Base-by-base conservation (phyloP, 2,329 filamentous ascomycete species). In the Talaromyces sp. region DNA sequence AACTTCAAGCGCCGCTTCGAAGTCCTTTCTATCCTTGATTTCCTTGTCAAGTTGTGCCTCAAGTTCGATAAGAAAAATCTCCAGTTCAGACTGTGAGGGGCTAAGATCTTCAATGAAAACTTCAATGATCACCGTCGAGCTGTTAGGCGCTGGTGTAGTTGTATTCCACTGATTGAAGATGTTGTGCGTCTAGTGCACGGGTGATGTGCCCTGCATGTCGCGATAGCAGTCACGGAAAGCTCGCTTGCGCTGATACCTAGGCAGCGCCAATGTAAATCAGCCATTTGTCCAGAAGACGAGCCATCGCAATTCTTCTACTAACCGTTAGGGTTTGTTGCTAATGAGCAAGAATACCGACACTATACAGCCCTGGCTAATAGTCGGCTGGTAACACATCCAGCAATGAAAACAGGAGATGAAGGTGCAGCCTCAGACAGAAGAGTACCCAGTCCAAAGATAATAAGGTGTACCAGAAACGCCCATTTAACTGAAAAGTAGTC, bases 141-240 rank as follows among this genome's bases (percentile, higher is more conserved):
- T 34, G 31, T 10, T 34, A 34, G 31, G 31, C 31, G 31, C 31
- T 34, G 31, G 31, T 34, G 31, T 34, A 34, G 31, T 34, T 34
- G 31, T 34, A 34, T 34, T 34, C 31, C 31, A 34, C 31, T 10
- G 31, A 34, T 34, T 34, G 31, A 34, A 34, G 31, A 34, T 34
- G 31, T 34, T 34, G 31, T 34, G 31, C 31, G 31, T 34, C 31
- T 34, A 8, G 31, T 34, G 31, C 31, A 34, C 7, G 1, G 31
- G 31, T 34, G 31, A 34, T 34, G 31, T 34, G 31, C 31, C 31
- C 31, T 34, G 31, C 31, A 34, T 34, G 31, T 34, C 31, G 19
- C 45, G 17, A 49, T 25, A 11, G 22, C 45, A 25, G 66, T 81
- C 15, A 25, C 47, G 25, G 29, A 27, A 17, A 27, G 6, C 22